Evolutionary conservation across 1,139 yeast genomes (phyloP), one percentile per base, ranked within the genome.

Genomic region (Yamadazyma buinensis): DNA sequence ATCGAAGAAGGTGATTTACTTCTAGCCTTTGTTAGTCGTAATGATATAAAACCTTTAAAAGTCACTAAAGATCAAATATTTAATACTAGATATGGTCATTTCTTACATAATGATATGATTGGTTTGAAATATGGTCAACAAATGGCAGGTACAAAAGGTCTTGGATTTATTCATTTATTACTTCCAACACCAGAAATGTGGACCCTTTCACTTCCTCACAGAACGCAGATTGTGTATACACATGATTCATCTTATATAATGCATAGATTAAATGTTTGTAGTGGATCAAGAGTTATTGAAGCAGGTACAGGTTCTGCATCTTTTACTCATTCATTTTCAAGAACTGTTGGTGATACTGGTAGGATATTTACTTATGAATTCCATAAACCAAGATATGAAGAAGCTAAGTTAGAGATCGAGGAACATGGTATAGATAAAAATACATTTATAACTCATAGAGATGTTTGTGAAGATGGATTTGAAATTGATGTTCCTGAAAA

Each of bases 281-380:
- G 85, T 15, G 94, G 94, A 0, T 74, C 88, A 1, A 64, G 78
- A 44, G 94, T 92, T 11, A 82, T 94, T 34, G 99, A 94, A 59
- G 96, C 97, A 0, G 99, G 99, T 26, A 94, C 99, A 1, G 99
- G 98, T 1, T 85, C 95, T 5, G 99, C 95, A 0, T 87, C 96
- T 2, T 86, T 94, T 52, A 84, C 97, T 5, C 99, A 94, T 60
- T 83, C 96, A 0, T 77, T 92, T 58, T 84, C 95, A 2, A 72
- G 99, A 50, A 77, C 92, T 0, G 81, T 84, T 2, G 80, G 80
- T 1, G 40, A 42, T 3, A 55, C 55, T 1, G 96, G 96, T 0
- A 67, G 67, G 26, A 66, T 94, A 2, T 90, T 75, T 63, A 81
- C 95, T 4, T 94, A 76, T 56, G 99, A 94, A 58, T 94, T 90